phyloP scores from a whole-genome alignment of 305 asterid genomes.

The Ilex paraguariensis region DNA sequence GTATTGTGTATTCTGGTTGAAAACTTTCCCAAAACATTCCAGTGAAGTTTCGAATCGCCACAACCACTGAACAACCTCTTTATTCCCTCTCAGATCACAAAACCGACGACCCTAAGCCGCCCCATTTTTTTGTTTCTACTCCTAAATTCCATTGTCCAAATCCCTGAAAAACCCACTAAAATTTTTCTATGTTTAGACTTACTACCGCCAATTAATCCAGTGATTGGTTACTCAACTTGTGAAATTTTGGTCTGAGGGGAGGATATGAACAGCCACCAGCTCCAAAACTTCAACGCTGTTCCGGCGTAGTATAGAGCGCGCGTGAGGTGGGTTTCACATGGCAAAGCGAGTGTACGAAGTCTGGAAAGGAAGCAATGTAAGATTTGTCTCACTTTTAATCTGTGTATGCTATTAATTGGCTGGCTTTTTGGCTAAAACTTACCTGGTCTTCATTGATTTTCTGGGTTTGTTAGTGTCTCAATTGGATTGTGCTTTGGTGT shows the following conservation, averaged over 20 bases:
- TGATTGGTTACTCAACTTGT: too few species aligned
- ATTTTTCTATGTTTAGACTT: not conserved
- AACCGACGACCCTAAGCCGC: slow-evolving; percentile 12
- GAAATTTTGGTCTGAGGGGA: not conserved
- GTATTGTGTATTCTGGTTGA: not conserved
- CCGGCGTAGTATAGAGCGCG: slow-evolving; percentile 32
- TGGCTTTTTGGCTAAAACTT: too few species aligned
- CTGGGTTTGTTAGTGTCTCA: too few species aligned
- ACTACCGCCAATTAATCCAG: too few species aligned
- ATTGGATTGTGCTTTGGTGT: too few species aligned
- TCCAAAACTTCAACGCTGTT: slow-evolving; percentile 46
- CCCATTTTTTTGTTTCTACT: slow-evolving; percentile 1
- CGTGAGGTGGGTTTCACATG: slow-evolving; percentile 36
- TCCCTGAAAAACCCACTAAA: not conserved
- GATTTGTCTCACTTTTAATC: slow-evolving; percentile 23
- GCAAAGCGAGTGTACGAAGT: slow-evolving; percentile 90
- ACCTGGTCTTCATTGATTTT: too few species aligned
- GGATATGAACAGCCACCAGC: slow-evolving; percentile 49
- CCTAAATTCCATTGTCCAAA: not conserved
- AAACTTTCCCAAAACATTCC: slow-evolving; percentile 20
- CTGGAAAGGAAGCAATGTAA: slow-evolving; percentile 97
- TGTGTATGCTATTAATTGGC: too few species aligned
- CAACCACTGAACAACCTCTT: not conserved
- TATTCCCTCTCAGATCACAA: slow-evolving; percentile 16
- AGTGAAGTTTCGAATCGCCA: too few species aligned